phyloP scores from a whole-genome alignment of 2,329 filamentous ascomycete genomes.

The Triangularia verruculosa region DNA sequence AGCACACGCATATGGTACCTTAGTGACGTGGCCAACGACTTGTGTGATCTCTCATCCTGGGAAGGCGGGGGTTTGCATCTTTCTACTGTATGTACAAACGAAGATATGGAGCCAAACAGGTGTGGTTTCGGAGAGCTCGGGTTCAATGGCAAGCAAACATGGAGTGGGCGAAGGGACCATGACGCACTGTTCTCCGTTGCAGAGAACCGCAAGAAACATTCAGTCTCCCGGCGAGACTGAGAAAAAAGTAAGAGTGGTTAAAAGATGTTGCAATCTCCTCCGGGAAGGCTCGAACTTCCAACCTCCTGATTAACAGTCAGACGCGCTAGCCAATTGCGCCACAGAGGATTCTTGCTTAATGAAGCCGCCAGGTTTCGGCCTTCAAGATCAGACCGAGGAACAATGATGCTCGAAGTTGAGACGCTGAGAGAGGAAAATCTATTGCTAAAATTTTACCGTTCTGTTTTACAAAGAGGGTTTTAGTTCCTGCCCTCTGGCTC shows the following conservation, averaged over 20 bases:
- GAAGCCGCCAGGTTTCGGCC: not conserved
- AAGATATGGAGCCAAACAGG: not conserved
- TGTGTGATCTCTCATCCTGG: not conserved
- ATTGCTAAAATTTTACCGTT: not conserved
- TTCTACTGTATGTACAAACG: not conserved
- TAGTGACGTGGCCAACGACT: not conserved
- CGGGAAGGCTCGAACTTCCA: constrained; percentile 23
- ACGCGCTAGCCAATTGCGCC: constrained; percentile 57
- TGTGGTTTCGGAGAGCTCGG: not conserved
- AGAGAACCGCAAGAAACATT: too few species aligned
- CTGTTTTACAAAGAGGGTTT: not conserved
- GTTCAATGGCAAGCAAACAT: not conserved
- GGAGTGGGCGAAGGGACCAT: too few species aligned
- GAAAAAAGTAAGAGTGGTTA: not conserved
- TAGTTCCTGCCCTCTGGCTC: too few species aligned
- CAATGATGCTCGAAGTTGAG: too few species aligned
- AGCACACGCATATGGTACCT: not conserved
- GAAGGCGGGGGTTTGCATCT: not conserved
- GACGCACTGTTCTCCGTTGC: too few species aligned
- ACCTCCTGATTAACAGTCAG: constrained; percentile 50
- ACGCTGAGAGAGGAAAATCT: too few species aligned
- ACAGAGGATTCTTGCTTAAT: constrained; percentile 32
- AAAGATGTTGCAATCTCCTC: constrained; percentile 7
- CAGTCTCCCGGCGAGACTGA: too few species aligned
- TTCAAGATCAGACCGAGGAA: too few species aligned